Base-by-base conservation (phyloP, 805 yeast species). In the Kazachstania africana region DNA sequence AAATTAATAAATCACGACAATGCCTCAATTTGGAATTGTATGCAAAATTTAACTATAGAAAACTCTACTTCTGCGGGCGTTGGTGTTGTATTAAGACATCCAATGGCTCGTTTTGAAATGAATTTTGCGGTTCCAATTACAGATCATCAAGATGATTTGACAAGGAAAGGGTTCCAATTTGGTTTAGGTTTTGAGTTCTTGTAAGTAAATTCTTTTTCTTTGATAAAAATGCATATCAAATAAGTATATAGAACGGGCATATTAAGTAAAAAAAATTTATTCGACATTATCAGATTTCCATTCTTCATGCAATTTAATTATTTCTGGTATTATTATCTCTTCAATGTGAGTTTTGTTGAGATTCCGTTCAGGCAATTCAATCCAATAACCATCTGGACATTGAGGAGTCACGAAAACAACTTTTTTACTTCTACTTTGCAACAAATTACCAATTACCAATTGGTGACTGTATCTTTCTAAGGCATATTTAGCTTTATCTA, bases 381-480 rank as follows among this genome's bases (percentile, higher is more conserved):
- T 54, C 85, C 85, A 76, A 8, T 48, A 31, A 14, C 60, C 59
- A 12, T 39, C 30, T 18, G 43, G 39, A 15, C 48, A 43, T 16
- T 54, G 44, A 13, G 47, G 46, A 6, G 52, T 37, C 3, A 91
- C 95, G 53, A 91, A 82, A 2, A 83, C 85, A 24, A 91, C 95
- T 50, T 85, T 87, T 34, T 63, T 62, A 55, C 85, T 88, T 48
- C 98, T 72, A 1, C 93, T 78, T 50, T 87, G 95, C 39, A 91
- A 61, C 41, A 91, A 59, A 49, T 91, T 91, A 3, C 98, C 98
- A 52, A 91, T 85, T 9, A 91, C 98, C 33, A 91, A 60, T 55
- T 88, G 96, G 57, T 91, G 98, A 38, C 75, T 79, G 55, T 91
- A 91, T 36, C 95, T 66, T 17, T 72, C 72, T 36, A 91, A 65